Percentiles rank a stretch among this genome's conserved stretches.
Conservation (phyloP, 2,329 filamentous ascomycete genomes). For the Tolypocladium pustulatum region DNA sequence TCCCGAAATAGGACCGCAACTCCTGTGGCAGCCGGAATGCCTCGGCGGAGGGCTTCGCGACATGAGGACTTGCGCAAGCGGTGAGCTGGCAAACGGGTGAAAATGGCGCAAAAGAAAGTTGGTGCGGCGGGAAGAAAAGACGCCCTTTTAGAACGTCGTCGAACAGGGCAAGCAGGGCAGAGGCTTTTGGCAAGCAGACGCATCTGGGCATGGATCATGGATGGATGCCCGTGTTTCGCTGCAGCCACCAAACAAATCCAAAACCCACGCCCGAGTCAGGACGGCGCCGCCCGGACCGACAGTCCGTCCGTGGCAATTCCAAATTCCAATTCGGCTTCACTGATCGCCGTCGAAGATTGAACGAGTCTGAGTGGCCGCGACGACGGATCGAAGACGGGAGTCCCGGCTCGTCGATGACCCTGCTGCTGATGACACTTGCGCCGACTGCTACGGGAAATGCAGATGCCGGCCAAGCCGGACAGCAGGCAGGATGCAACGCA, state of each 20-base stretch:
- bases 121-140: neutral
- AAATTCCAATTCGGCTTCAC: neutral
- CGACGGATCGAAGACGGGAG: neutral
- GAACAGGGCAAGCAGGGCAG: neutral
- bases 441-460: neutral
- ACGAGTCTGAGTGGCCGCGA: neutral
- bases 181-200: neutral
- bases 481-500: neutral
- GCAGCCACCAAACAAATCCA: neutral
- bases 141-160: neutral
- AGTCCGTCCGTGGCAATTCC: neutral
- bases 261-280: neutral
- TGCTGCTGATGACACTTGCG: neutral
- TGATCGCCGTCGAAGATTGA: neutral
- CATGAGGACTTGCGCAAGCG: neutral
- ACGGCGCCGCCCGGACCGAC: neutral
- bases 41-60: no score
- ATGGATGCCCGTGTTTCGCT: neutral
- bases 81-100: neutral
- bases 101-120: neutral
- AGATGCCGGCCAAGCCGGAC: neutral
- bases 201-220: neutral
- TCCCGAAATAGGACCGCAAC: neutral
- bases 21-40: neutral
- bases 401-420: neutral